phyloP scores from a whole-genome alignment of 768 basidiomycete species.

The Agrocybe praecox region DNA sequence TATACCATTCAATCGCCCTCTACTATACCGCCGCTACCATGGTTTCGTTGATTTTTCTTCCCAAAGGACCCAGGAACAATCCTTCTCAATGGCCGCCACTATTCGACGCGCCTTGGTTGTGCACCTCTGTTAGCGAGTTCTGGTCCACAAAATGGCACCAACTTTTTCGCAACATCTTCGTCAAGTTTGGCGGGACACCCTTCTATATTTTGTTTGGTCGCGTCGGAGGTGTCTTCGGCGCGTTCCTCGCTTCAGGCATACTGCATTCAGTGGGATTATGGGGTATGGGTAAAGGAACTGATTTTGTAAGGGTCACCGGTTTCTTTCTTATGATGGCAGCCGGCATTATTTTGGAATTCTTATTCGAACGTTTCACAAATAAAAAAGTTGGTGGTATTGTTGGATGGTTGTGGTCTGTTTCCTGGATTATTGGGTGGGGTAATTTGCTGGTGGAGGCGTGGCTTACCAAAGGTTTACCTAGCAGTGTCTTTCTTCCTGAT shows the following conservation, averaged over 20 bases:
- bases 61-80: constrained; percentile 31
- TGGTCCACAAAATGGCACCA: constrained; percentile 77
- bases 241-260: constrained; percentile 20
- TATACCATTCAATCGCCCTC: constrained; percentile 48
- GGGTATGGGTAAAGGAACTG: constrained; percentile 57
- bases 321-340: constrained; percentile 63
- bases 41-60: constrained; percentile 45
- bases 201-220: constrained; percentile 46
- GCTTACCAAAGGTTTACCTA: constrained; percentile 43
- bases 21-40: constrained; percentile 44
- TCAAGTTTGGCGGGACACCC: constrained; percentile 51
- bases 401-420: constrained; percentile 40
- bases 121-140: constrained; percentile 61
- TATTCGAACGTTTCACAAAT: constrained; percentile 41
- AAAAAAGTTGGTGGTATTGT: constrained; percentile 2
- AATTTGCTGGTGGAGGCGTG: constrained; percentile 53
- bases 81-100: constrained; percentile 65
- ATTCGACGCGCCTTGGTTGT: constrained; percentile 57
- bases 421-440: constrained; percentile 52
- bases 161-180: constrained; percentile 58
- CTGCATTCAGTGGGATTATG: constrained; percentile 61
- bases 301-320: constrained; percentile 42
- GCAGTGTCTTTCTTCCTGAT: constrained; percentile 39
- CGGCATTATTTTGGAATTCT: constrained; percentile 50
- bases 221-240: constrained; percentile 29